phyloP scores from a whole-genome alignment of 768 basidiomycete genomes.

The Baorangia bicolor region DNA sequence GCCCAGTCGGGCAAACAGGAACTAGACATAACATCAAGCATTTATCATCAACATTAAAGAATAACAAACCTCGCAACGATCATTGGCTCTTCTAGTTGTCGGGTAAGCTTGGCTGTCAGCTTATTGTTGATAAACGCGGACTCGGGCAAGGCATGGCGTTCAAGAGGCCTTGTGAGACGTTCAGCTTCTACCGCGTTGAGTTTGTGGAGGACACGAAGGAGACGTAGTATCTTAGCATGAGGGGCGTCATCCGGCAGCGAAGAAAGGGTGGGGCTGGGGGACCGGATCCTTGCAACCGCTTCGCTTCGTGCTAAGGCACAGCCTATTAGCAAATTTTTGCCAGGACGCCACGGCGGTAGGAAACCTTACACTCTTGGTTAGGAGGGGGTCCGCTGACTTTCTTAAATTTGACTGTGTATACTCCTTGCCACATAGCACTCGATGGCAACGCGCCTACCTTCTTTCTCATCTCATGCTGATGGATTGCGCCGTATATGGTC shows the following conservation, averaged over 20 bases:
- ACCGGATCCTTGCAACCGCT: constrained; percentile 51
- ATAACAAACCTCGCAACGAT: constrained; percentile 86
- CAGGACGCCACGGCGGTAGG: neutral
- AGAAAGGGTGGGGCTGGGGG: constrained; percentile 65
- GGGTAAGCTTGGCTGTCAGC: constrained; percentile 93
- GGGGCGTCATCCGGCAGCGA: constrained; percentile 83
- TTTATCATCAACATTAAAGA: neutral
- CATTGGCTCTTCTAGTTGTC: constrained; percentile 98
- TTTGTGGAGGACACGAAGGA: constrained; percentile 84
- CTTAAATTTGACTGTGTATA: constrained; percentile 91
- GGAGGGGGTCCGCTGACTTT: constrained; percentile 85
- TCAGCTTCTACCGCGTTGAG: constrained; percentile 75
- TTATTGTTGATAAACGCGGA: constrained; percentile 97
- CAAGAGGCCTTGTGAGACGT: constrained; percentile 45
- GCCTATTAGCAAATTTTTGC: constrained; percentile 8
- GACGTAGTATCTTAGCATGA: constrained; percentile 86
- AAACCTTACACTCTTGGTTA: constrained; percentile 53
- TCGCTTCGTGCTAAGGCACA: constrained; percentile 34
- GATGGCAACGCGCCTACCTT: constrained; percentile 60
- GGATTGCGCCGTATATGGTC: constrained; percentile 95
- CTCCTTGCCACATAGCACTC: constrained; percentile 82
- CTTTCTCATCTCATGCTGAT: constrained; percentile 85
- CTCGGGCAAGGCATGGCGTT: constrained; percentile 65
- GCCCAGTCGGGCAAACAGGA: constrained; percentile 98
- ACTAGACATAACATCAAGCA: constrained; percentile 39